A percentile compares a stretch with the other conserved stretches of the same genome.
Evolutionary conservation across 345 rosid species (phyloP).

Genomic region (Populus nigra): DNA sequence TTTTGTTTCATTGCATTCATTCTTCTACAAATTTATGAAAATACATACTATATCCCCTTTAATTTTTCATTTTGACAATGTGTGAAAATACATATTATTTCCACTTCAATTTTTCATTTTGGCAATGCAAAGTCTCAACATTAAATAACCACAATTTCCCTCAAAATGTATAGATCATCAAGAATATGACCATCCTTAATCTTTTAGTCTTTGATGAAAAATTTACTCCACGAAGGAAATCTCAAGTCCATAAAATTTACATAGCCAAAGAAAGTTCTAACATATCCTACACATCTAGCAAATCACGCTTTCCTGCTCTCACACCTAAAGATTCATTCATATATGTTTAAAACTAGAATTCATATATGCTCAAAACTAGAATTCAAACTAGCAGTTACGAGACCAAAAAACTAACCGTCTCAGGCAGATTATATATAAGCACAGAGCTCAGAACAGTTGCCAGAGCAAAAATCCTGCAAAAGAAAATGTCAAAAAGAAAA

Average conservation of each 20-base stretch:
- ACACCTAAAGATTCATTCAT: not conserved
- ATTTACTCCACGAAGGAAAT: not conserved
- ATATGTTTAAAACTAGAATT: not conserved
- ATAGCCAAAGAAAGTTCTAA: not conserved
- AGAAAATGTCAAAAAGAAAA: conserved; percentile 10
- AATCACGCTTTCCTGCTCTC: not conserved
- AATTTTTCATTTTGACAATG: no score
- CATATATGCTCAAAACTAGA: not conserved
- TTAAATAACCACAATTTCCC: not conserved
- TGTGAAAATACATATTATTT: not conserved
- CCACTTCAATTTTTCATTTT: not conserved
- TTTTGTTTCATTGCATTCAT: not conserved
- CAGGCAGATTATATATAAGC: conserved; percentile 91
- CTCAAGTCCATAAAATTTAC: not conserved
- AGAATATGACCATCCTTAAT: not conserved
- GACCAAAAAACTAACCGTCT: conserved; percentile 66
- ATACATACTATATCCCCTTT: not conserved
- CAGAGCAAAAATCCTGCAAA: conserved; percentile 90
- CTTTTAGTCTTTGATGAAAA: not conserved
- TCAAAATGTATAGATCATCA: not conserved
- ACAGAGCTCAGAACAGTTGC: conserved; percentile 98
- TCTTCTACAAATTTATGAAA: not conserved
- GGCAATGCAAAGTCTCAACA: not conserved
- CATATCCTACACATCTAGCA: not conserved
- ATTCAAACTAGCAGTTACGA: conserved; percentile 4